These are phyloP conservation scores for Globisporangium cystogenes DNA, from an alignment of 352 stramenopile genomes.

Conservation along the genomic window DNA sequence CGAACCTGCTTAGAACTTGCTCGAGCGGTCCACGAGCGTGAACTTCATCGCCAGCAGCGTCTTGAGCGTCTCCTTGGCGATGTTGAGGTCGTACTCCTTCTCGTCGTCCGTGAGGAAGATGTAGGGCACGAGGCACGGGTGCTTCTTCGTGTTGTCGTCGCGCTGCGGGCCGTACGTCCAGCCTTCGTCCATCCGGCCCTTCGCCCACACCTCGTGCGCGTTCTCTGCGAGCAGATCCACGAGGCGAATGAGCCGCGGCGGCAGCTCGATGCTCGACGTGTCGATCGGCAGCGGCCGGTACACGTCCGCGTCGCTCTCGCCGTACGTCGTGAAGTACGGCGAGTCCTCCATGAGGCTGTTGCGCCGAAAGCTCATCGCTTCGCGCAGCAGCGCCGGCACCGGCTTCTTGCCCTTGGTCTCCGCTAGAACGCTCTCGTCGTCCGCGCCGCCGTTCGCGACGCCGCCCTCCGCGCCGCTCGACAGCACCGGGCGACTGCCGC, in stretches of 20 bases:
- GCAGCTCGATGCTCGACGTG: conserved; percentile 62
- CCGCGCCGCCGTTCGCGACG: conserved; percentile 1
- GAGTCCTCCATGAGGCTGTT: conserved; percentile 78
- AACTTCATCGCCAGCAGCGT: conserved; percentile 86
- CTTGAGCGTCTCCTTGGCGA: conserved; percentile 85
- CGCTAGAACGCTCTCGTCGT: conserved; percentile 11
- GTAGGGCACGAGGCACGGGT: conserved; percentile 82
- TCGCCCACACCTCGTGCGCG: conserved; percentile 84
- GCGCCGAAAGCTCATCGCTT: conserved; percentile 73
- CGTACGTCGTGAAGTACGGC: conserved; percentile 69
- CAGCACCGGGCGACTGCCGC: conserved; percentile 20
- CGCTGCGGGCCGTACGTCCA: conserved; percentile 82
- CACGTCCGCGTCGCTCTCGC: conserved; percentile 43
- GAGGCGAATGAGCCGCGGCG: conserved; percentile 53
- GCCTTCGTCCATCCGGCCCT: conserved; percentile 82
- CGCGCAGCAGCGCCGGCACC: conserved; percentile 52
- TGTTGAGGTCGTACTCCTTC: conserved; percentile 88
- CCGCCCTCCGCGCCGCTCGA: conserved; percentile 18
- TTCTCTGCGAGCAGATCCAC: conserved; percentile 84
- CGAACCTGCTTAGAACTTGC: conserved; percentile 33
- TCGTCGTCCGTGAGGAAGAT: conserved; percentile 88
- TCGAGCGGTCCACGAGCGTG: conserved; percentile 64
- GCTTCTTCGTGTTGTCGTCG: conserved; percentile 75
- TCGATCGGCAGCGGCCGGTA: conserved; percentile 79
- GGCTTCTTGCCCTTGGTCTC: conserved; percentile 34